Base-by-base conservation (phyloP, 1,284 basidiomycete genomes). In the Austropuccinia psidii region DNA sequence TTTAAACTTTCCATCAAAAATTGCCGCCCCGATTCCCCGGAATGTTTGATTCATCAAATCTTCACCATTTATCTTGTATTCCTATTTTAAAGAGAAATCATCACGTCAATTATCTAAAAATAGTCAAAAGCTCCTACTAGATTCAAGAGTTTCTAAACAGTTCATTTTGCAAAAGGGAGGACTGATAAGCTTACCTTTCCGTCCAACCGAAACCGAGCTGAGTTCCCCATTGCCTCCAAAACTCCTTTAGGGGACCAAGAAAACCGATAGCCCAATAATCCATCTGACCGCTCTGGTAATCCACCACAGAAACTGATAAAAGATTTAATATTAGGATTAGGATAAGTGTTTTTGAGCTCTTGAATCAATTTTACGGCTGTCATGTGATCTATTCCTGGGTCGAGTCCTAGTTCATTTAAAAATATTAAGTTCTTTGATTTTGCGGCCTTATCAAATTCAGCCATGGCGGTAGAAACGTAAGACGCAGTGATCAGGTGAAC, bases 291-390 rank as follows among this genome's bases (percentile, higher is more conserved):
- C 55, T 90, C 89, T 0, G 93, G 94, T 15, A 98, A 83, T 0
- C 93, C 94, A 15, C 94, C 93, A 76, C 93, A 98, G 84, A 95
- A 96, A 0, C 91, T 94, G 0, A 88, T 87, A 81, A 96, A 97
- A 0, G 90, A 90, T 0, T 86, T 81, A 21, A 81, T 80, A 2
- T 84, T 82, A 79, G 89, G 88, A 15, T 84, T 84, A 76, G 47
- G 62, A 21, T 65, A 21, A 9, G 89, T 82, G 0, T 83, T 81
- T 54, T 86, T 84, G 1, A 91, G 80, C 61, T 83, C 82, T 68
- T 85, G 83, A 39, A 94, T 83, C 39, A 96, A 84, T 1, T 88
- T 86, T 79, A 93, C 86, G 0, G 93, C 93, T 24, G 90, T 92
- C 80, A 90, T 89, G 79, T 96, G 93, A 81, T 98, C 94, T 76